Evolutionary conservation across 495 filamentous ascomycete species (phyloP).

Genomic region (Bathelium albidoporum): DNA sequence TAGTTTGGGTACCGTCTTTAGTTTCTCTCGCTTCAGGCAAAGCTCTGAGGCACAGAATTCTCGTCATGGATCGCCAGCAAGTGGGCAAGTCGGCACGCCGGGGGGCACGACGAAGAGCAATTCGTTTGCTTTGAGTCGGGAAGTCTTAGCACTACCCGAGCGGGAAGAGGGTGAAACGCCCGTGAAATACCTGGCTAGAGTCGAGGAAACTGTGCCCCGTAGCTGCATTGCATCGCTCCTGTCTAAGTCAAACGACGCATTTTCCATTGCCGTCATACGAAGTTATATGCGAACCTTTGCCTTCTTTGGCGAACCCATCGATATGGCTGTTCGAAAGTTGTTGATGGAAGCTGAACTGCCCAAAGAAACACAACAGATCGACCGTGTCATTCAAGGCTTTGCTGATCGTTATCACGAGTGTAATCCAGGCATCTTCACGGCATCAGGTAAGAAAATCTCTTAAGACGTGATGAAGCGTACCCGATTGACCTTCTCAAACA

Average conservation of each 20-base stretch:
- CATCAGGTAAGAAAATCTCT: slow-evolving; percentile 44
- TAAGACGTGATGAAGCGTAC: not conserved
- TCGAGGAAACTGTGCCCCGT: slow-evolving; percentile 67
- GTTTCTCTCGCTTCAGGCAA: slow-evolving; percentile 62
- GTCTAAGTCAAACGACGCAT: slow-evolving; percentile 73
- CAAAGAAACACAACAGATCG: slow-evolving; percentile 96
- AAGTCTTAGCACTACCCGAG: slow-evolving; percentile 60
- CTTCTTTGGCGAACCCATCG: slow-evolving; percentile 92
- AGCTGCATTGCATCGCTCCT: slow-evolving; percentile 72
- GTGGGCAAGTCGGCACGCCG: slow-evolving; percentile 44
- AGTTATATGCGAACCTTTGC: slow-evolving; percentile 92
- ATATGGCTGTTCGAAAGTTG: slow-evolving; percentile 92
- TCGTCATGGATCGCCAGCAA: slow-evolving; percentile 53
- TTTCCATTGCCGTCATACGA: slow-evolving; percentile 69
- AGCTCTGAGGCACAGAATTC: slow-evolving; percentile 58
- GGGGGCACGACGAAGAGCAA: slow-evolving; percentile 61
- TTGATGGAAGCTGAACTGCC: slow-evolving; percentile 95
- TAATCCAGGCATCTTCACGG: slow-evolving; percentile 89
- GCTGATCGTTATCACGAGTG: slow-evolving; percentile 96
- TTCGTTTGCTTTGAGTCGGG: slow-evolving; percentile 53
- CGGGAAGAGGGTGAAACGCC: slow-evolving; percentile 83
- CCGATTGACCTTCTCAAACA: slow-evolving; percentile 12
- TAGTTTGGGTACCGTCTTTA: slow-evolving; percentile 83
- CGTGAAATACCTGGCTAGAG: slow-evolving; percentile 70
- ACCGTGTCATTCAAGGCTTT: slow-evolving; percentile 86